Percentiles rank a stretch among this genome's conserved stretches.
Conservation (phyloP, 2,329 filamentous ascomycete species). For the Phyllosticta citrichinensis region DNA sequence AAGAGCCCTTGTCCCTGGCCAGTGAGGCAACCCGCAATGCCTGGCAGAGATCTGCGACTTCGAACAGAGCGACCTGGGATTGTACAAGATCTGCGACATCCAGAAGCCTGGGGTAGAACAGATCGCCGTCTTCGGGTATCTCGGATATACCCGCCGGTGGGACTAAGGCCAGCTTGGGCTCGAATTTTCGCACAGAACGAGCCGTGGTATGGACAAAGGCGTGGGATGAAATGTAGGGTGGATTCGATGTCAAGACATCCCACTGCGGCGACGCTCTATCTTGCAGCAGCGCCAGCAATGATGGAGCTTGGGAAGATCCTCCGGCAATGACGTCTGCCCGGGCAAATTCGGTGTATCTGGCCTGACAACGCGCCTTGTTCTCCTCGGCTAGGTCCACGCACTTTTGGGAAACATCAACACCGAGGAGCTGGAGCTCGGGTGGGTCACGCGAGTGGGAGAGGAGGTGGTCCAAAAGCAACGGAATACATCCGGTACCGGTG, state of each 20-base stretch:
- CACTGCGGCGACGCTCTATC: not conserved
- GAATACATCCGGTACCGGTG: conserved; percentile 84
- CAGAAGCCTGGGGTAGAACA: conserved; percentile 61
- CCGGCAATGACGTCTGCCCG: not conserved
- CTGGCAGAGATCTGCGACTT: conserved; percentile 62
- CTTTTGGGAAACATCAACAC: conserved; percentile 59
- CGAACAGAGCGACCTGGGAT: conserved; percentile 53
- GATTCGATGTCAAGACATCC: conserved; percentile 68
- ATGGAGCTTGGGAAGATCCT: not conserved
- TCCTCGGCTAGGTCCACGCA: conserved; percentile 56
- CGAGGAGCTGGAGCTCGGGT: conserved; percentile 43
- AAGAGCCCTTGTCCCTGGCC: conserved; percentile 18
- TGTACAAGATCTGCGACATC: conserved; percentile 40
- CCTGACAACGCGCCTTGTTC: conserved; percentile 38
- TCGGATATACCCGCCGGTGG: conserved; percentile 9
- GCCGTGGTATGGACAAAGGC: conserved; percentile 54
- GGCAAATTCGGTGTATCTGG: conserved; percentile 8
- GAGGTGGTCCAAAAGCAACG: conserved; percentile 61
- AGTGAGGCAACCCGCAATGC: conserved; percentile 54
- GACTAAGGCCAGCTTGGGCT: conserved; percentile 73
- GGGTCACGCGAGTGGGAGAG: conserved; percentile 31
- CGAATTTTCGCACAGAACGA: conserved; percentile 68
- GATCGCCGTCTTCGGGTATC: conserved; percentile 27
- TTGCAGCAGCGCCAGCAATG: not conserved
- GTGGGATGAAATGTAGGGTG: conserved; percentile 70